A percentile compares a stretch with the other conserved stretches of the same genome.
Conservation (phyloP, 495 filamentous ascomycete genomes). For the Penicillium bovifimosum region DNA sequence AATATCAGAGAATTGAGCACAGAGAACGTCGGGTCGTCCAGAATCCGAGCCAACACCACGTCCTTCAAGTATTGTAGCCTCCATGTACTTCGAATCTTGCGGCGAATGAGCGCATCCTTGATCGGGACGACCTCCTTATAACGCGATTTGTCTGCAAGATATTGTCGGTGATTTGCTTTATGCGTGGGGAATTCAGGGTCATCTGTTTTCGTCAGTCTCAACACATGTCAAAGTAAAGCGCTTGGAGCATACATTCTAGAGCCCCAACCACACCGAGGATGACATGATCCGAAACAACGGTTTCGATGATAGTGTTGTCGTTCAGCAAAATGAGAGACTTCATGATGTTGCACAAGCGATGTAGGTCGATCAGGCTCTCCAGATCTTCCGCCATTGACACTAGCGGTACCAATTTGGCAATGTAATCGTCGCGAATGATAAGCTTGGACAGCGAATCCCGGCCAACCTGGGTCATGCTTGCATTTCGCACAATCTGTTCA, state of each 20-base stretch:
- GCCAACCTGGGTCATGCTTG: constrained; percentile 65
- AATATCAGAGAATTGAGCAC: constrained; percentile 98
- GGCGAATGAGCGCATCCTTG: constrained; percentile 68
- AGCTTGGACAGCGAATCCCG: constrained; percentile 88
- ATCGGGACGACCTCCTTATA: constrained; percentile 97
- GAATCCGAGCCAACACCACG: constrained; percentile 89
- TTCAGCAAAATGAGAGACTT: constrained; percentile 92
- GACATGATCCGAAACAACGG: constrained; percentile 81
- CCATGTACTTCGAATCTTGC: constrained; percentile 94
- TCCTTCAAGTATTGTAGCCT: constrained; percentile 97
- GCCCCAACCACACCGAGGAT: constrained; percentile 93
- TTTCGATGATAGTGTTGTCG: constrained; percentile 89
- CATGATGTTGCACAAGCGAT: constrained; percentile 95
- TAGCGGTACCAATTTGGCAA: constrained; percentile 77
- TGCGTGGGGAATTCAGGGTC: constrained; percentile 98
- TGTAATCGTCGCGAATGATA: constrained; percentile 79
- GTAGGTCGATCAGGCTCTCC: constrained; percentile 78
- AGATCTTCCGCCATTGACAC: constrained; percentile 85
- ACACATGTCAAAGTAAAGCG: neutral
- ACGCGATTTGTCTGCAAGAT: constrained; percentile 77
- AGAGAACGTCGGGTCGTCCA: constrained; percentile 96
- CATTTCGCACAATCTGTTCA: constrained; percentile 70
- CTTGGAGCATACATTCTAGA: constrained; percentile 65
- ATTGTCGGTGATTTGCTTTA: constrained; percentile 95
- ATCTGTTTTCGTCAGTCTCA: constrained; percentile 43